Conservation (phyloP, 306 rosid genomes). For the Spatholobus suberectus region DNA sequence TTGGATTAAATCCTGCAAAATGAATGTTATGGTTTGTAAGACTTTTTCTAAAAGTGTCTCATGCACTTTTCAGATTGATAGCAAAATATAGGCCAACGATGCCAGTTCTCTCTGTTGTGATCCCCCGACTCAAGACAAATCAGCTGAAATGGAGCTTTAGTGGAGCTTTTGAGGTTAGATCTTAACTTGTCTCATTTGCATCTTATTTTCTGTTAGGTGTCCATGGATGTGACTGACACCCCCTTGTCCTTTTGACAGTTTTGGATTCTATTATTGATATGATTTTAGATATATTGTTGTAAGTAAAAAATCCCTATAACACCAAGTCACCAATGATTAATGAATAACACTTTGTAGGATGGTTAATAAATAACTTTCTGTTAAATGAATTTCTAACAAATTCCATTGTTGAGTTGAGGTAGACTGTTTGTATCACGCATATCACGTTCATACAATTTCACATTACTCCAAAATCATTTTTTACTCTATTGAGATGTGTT, state of each 20-base stretch:
- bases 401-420: not conserved
- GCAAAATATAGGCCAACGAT: conserved; percentile 94
- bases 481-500: not conserved
- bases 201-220: conserved; percentile 19
- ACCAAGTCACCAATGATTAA: not conserved
- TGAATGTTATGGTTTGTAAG: conserved; percentile 23
- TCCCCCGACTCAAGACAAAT: conserved; percentile 80
- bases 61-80: conserved; percentile 70
- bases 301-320: not conserved
- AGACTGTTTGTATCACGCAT: not conserved
- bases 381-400: conserved; percentile 14
- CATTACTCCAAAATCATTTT: not conserved
- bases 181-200: conserved; percentile 28
- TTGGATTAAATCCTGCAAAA: conserved; percentile 7
- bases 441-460: not conserved
- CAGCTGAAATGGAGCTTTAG: conserved; percentile 93
- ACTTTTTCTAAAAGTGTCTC: not conserved
- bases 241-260: not conserved
- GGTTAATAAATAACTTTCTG: not conserved
- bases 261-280: not conserved
- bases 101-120: conserved; percentile 94
- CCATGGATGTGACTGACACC: not conserved
- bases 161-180: conserved; percentile 95
- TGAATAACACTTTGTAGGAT: not conserved
- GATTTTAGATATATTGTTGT: not conserved